Percentiles rank a stretch among this genome's conserved stretches.
Conservation (phyloP, 2,329 filamentous ascomycete species). For the Alternaria panax region DNA sequence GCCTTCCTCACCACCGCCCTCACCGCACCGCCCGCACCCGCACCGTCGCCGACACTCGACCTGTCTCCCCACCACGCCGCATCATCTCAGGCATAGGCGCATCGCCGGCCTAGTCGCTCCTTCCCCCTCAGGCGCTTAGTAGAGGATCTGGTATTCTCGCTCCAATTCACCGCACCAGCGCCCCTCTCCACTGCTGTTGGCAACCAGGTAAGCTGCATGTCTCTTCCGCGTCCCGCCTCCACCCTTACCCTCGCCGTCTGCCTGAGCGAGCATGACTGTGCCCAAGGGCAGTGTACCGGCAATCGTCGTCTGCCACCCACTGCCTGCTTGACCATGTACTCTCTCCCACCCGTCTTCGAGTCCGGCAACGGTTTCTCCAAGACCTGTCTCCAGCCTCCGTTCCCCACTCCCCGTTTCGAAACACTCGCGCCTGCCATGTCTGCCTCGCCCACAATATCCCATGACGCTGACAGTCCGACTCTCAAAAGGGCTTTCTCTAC, state of each 20-base stretch:
- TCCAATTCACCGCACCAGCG: constrained; percentile 38
- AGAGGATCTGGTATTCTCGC: constrained; percentile 55
- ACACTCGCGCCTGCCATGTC: constrained; percentile 31
- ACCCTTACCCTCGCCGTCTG: constrained; percentile 9
- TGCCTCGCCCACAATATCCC: constrained; percentile 31
- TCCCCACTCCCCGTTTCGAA: constrained; percentile 12
- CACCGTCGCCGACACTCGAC: constrained; percentile 23
- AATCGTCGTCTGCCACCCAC: constrained; percentile 17
- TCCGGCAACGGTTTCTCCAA: constrained; percentile 2
- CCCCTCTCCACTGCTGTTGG: constrained; percentile 30
- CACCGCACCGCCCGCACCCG: constrained; percentile 9
- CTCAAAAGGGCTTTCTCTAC: constrained; percentile 47
- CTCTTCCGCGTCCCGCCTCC: constrained; percentile 26
- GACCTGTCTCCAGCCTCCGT: constrained; percentile 8
- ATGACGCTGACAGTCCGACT: constrained; percentile 46
- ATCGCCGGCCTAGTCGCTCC: constrained; percentile 49
- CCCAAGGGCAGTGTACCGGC: constrained; percentile 13
- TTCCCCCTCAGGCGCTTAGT: constrained; percentile 51
- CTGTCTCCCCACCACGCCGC: constrained; percentile 32
- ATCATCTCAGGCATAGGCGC: constrained; percentile 37
- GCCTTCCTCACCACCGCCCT: constrained; percentile 4
- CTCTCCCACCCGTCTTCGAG: constrained; percentile 15
- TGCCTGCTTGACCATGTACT: constrained; percentile 15
- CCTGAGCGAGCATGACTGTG: constrained; percentile 12
- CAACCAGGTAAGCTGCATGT: constrained; percentile 43